A percentile compares a stretch with the other conserved stretches of the same genome.
Evolutionary conservation across 2,329 filamentous ascomycete species (phyloP).

Genomic region (Botrytis paeoniae): DNA sequence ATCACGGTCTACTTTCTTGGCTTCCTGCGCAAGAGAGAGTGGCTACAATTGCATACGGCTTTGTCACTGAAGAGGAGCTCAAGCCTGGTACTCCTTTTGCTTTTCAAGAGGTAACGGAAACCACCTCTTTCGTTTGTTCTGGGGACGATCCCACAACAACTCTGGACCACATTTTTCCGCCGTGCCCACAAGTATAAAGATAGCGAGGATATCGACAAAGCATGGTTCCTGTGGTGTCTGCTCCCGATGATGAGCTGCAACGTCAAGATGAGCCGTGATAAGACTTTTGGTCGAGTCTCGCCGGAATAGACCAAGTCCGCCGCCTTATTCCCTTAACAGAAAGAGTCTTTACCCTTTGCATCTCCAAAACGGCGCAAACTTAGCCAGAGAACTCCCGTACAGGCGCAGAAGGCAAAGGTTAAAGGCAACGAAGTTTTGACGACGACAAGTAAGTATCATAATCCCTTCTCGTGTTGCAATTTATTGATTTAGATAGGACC

Average conservation of each 20-base stretch:
- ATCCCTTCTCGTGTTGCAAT: not conserved
- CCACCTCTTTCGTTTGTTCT: not conserved
- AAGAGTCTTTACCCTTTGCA: not conserved
- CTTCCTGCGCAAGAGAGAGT: too few relatives aligned
- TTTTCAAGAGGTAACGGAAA: too few relatives aligned
- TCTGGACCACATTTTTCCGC: not conserved
- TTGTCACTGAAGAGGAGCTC: not conserved
- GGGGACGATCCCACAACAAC: not conserved
- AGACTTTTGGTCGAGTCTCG: not conserved
- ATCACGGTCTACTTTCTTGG: not conserved
- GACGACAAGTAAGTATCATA: not conserved
- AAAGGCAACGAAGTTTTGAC: conserved; percentile 8
- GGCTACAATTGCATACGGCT: not conserved
- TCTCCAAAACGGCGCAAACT: conserved; percentile 30
- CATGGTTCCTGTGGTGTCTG: not conserved
- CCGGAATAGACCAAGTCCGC: not conserved
- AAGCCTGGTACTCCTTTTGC: not conserved
- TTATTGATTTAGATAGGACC: not conserved
- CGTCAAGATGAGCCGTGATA: not conserved
- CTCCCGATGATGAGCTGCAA: not conserved
- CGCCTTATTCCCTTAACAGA: not conserved
- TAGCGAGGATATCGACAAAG: not conserved
- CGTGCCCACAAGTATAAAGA: not conserved
- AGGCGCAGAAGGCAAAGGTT: conserved; percentile 14
- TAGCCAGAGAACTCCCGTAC: conserved; percentile 15